phyloP scores from a whole-genome alignment of 257 asterid species.

The Scutellaria galericulata region DNA sequence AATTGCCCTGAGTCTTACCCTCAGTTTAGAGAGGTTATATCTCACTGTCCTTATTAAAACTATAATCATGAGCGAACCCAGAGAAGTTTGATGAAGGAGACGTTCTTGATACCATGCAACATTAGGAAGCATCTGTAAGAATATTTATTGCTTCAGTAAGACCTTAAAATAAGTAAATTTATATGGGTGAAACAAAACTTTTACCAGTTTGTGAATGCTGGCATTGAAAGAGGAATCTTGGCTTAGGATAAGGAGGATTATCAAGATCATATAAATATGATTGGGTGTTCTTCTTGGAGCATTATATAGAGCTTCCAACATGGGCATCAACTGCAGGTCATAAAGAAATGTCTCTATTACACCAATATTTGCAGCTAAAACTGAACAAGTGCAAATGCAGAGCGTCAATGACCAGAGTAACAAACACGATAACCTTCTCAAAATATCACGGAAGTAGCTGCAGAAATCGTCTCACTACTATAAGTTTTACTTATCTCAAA shows the following conservation, averaged over 20 bases:
- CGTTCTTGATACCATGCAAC: slow-evolving; percentile 72
- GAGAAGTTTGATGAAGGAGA: slow-evolving; percentile 53
- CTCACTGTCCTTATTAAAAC: slow-evolving; percentile 75
- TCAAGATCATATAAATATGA: slow-evolving; percentile 90
- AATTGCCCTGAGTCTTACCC: slow-evolving; percentile 55
- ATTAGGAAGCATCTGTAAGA: slow-evolving; percentile 68
- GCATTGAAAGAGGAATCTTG: slow-evolving; percentile 94
- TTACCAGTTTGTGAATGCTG: slow-evolving; percentile 84
- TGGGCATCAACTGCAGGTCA: slow-evolving; percentile 80
- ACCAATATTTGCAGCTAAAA: slow-evolving; percentile 27
- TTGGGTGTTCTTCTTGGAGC: slow-evolving; percentile 80
- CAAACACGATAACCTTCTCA: not conserved
- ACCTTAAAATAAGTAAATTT: slow-evolving; percentile 20
- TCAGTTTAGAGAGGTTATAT: slow-evolving; percentile 67
- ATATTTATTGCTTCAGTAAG: slow-evolving; percentile 35
- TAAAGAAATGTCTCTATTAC: slow-evolving; percentile 31
- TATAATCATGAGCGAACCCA: slow-evolving; percentile 87
- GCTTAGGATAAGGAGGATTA: slow-evolving; percentile 85
- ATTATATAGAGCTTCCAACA: slow-evolving; percentile 86
- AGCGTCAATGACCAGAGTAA: slow-evolving; percentile 8
- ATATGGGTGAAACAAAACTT: slow-evolving; percentile 18
- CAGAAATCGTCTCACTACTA: slow-evolving; percentile 12
- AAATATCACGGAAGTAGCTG: slow-evolving; percentile 5
- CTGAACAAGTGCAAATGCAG: slow-evolving; percentile 20
- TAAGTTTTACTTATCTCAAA: not conserved